Base-by-base conservation (phyloP, 2,329 filamentous ascomycete genomes). In the Biscogniauxia mediterranea region DNA sequence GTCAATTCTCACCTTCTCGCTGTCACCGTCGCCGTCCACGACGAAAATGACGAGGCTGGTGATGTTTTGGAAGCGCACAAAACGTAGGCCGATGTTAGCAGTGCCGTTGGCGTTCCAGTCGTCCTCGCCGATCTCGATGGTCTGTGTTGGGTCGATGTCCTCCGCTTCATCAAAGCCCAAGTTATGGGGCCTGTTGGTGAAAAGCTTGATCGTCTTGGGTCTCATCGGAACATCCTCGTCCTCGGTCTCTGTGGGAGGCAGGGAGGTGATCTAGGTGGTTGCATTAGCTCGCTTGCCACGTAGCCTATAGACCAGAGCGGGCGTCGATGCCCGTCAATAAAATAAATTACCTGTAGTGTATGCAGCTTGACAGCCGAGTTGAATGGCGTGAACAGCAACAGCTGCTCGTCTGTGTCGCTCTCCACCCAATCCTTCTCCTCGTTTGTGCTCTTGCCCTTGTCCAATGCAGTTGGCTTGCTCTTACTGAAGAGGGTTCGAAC, bases 61-160 rank as follows among this genome's bases (percentile, higher is more conserved):
- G 58, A 97, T 90, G 73, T 93, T 96, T 79, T 98, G 95, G 81
- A 98, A 99, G 80, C 97, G 97, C 78, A 99, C 95, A 72, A 94
- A 97, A 15, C 93, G 90, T 70, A 98, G 79, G 52, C 84, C 78
- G 58, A 94, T 79, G 69, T 83, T 90, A 15, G 87, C 89, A 8
- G 91, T 94, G 56, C 88, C 89, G 15, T 91, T 86, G 52, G 83
- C 80, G 75, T 93, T 91, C 94, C 95, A 99, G 72, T 97, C 92
- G 57, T 84, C 82, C 53, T 88, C 81, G 63, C 83, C 81, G 52
- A 99, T 82, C 70, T 89, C 89, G 62, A 97, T 86, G 57, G 83
- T 84, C 77, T 99, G 95, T 17, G 91, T 93, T 0, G 91, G 85
- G 55, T 89, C 83, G 57, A 91, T 89, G 71, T 94, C 92, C 62